Evolutionary conservation across 2,329 filamentous ascomycete species (phyloP).

Genomic region (Botrytis deweyae): DNA sequence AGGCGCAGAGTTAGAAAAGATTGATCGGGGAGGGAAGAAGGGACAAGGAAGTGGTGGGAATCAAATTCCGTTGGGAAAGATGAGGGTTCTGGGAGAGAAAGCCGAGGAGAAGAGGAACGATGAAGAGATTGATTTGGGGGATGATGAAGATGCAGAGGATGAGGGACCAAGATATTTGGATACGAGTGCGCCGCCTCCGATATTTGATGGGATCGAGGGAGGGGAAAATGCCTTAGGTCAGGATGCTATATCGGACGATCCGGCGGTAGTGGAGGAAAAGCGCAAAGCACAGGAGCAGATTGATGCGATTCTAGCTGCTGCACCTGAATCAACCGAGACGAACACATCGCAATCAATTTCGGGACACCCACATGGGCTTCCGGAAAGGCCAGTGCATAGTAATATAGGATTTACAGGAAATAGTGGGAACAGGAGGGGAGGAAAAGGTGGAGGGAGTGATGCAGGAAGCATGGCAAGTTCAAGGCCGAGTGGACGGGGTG

Average conservation of each 20-base stretch:
- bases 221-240: constrained; percentile 5
- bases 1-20: constrained; percentile 37
- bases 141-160: constrained; percentile 24
- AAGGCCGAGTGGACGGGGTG: constrained; percentile 25
- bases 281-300: constrained; percentile 34
- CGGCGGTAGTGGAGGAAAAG: constrained; percentile 24
- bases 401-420: constrained; percentile 28
- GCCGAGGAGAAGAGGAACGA: constrained; percentile 24
- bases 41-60: constrained; percentile 39
- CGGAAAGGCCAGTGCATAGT: constrained; percentile 22
- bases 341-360: constrained; percentile 5
- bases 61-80: constrained; percentile 36
- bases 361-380: constrained; percentile 18
- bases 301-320: constrained; percentile 32
- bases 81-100: constrained; percentile 31
- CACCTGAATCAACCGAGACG: constrained; percentile 19
- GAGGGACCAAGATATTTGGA: constrained; percentile 31
- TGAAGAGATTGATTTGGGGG: constrained; percentile 33
- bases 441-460: constrained; percentile 19
- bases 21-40: constrained; percentile 39
- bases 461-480: constrained; percentile 25
- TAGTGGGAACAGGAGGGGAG: not conserved
- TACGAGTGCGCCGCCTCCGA: constrained; percentile 37
- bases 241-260: constrained; percentile 20
- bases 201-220: constrained; percentile 31